These are phyloP conservation scores for Adenanthera pavonina DNA, from an alignment of 306 rosid genomes.

Conservation along the genomic window DNA sequence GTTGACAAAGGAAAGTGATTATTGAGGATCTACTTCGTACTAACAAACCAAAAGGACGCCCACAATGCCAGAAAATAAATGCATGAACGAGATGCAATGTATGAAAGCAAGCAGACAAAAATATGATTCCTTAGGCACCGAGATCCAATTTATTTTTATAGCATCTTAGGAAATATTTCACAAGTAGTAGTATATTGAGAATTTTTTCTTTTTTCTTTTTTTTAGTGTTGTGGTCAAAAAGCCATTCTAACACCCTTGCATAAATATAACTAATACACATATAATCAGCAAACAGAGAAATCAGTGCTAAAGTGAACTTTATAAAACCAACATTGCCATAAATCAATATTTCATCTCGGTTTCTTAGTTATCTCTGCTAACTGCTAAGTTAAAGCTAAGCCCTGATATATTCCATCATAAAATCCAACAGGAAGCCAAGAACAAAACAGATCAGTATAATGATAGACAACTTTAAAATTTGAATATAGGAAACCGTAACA, in stretches of 20 bases:
- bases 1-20: constrained; percentile 2
- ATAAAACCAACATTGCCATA: constrained; percentile 9
- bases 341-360: constrained; percentile 7
- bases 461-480: constrained; percentile 19
- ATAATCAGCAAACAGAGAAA: background rate
- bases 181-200: too few species aligned
- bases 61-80: constrained; percentile 1
- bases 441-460: constrained; percentile 14
- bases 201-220: too few species aligned
- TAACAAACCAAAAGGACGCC: background rate
- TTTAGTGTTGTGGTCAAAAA: too few species aligned
- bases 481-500: constrained; percentile 25
- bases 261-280: background rate
- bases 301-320: constrained; percentile 15
- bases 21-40: background rate
- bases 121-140: background rate
- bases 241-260: background rate
- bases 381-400: background rate
- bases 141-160: too few species aligned
- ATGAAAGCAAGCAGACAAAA: background rate
- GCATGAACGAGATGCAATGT: background rate
- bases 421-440: constrained; percentile 13
- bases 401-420: background rate
- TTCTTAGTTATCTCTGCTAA: constrained; percentile 4
- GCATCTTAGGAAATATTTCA: too few species aligned